Conservation (phyloP, 1,139 yeast genomes). For the Kurtzmaniella natalensis region DNA sequence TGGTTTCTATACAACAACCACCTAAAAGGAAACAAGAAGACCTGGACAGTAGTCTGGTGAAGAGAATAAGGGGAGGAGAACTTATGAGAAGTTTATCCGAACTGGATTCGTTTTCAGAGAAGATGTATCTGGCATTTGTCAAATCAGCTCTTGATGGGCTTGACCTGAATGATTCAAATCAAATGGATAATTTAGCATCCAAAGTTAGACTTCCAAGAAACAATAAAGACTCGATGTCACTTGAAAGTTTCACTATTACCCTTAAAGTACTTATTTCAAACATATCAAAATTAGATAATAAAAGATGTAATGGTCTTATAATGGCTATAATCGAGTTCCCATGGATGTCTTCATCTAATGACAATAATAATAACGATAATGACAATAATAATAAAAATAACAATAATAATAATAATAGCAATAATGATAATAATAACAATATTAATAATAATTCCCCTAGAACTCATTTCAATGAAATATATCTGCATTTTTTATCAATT, state of each 20-base stretch:
- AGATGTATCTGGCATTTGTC: conserved; percentile 61
- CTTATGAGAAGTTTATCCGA: not conserved
- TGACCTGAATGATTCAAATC: conserved; percentile 43
- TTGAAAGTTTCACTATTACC: conserved; percentile 31
- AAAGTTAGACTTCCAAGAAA: conserved; percentile 31
- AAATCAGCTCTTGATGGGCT: conserved; percentile 67
- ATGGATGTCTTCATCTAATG: conserved; percentile 44
- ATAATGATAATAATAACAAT: too few species aligned
- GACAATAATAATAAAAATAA: too few species aligned
- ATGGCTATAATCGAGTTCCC: conserved; percentile 36
- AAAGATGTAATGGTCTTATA: conserved; percentile 28
- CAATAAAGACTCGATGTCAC: conserved; percentile 33
- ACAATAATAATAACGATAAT: not conserved
- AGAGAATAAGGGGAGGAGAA: conserved; percentile 1
- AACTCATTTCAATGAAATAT: conserved; percentile 42
- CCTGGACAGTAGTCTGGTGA: conserved; percentile 3
- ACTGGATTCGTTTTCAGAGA: conserved; percentile 34
- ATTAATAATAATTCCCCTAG: too few species aligned
- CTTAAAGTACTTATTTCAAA: conserved; percentile 32
- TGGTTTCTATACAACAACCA: conserved; percentile 30
- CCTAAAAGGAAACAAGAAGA: conserved; percentile 20
- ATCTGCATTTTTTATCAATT: conserved; percentile 67
- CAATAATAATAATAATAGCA: too few species aligned
- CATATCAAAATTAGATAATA: conserved; percentile 36
- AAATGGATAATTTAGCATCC: conserved; percentile 33